These are phyloP conservation scores for Fusarium chlamydosporum DNA, from an alignment of 2,329 filamentous ascomycete genomes.

Conservation along the genomic window DNA sequence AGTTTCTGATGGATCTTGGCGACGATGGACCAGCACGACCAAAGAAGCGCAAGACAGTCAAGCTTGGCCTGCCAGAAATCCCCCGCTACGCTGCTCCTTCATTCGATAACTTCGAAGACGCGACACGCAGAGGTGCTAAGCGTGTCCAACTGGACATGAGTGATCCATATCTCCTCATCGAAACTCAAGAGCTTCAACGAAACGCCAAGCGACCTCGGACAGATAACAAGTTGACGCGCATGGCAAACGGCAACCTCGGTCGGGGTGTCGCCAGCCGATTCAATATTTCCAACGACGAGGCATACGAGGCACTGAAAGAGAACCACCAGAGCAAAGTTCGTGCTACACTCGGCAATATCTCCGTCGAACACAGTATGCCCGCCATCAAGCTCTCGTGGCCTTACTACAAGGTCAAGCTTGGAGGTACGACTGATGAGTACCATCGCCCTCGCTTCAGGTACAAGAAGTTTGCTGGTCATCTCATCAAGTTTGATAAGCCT, in stretches of 20 bases:
- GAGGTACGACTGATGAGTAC: constrained; percentile 81
- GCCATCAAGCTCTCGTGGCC: constrained; percentile 93
- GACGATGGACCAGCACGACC: constrained; percentile 63
- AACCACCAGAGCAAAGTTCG: constrained; percentile 97
- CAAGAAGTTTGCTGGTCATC: constrained; percentile 74
- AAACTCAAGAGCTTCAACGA: constrained; percentile 77
- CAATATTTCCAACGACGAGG: constrained; percentile 96
- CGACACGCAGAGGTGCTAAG: constrained; percentile 80
- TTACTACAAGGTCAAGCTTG: constrained; percentile 91
- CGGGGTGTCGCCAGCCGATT: constrained; percentile 85
- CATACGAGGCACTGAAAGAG: constrained; percentile 95
- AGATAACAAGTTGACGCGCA: constrained; percentile 73
- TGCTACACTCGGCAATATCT: constrained; percentile 89
- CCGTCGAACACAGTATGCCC: constrained; percentile 95
- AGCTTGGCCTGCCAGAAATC: constrained; percentile 71
- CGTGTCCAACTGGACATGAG: constrained; percentile 87
- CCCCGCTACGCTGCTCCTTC: constrained; percentile 75
- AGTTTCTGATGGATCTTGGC: constrained; percentile 68
- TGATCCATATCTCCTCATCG: constrained; percentile 87
- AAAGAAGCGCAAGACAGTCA: constrained; percentile 77
- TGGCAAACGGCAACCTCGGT: constrained; percentile 77
- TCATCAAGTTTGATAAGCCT: constrained; percentile 80
- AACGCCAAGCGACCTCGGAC: constrained; percentile 71
- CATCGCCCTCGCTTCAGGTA: constrained; percentile 86
- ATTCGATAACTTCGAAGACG: constrained; percentile 84